phyloP scores from a whole-genome alignment of 768 basidiomycete species.

The Suillus occidentalis region DNA sequence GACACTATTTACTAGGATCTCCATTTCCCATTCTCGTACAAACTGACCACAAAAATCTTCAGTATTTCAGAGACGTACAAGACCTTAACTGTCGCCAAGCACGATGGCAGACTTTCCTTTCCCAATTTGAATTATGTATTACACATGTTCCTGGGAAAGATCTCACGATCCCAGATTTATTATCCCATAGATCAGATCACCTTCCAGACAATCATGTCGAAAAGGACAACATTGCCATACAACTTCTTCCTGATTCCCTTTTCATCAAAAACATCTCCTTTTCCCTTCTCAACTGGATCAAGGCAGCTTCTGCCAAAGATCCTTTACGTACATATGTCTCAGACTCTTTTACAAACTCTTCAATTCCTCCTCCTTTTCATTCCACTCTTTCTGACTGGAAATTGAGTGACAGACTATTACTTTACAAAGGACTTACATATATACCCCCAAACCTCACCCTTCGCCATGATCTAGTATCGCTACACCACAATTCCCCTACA shows the following conservation, averaged over 20 bases:
- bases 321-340: too few species aligned
- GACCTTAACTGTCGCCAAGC: conserved; percentile 37
- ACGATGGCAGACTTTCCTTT: conserved; percentile 4
- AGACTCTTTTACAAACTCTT: too few species aligned
- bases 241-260: too few species aligned
- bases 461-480: too few species aligned
- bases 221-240: too few species aligned
- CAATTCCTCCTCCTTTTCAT: rapidly evolving
- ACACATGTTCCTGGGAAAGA: conserved; percentile 10
- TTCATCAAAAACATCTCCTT: rapidly evolving
- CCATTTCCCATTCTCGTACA: conserved; percentile 30
- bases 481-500: too few species aligned
- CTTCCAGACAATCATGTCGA: neutral
- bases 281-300: too few species aligned
- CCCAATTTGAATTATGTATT: neutral
- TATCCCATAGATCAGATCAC: neutral
- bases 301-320: too few species aligned
- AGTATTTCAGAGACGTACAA: conserved; percentile 7
- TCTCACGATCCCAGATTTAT: neutral
- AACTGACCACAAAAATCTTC: conserved; percentile 30
- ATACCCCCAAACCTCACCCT: too few species aligned
- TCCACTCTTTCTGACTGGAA: too few species aligned
- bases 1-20: conserved; percentile 35
- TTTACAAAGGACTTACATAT: too few species aligned
- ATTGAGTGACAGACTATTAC: too few species aligned